A percentile compares a stretch with the other conserved stretches of the same genome.
Evolutionary conservation across 768 basidiomycete species (phyloP).

Genomic region (Termitomyces sp.): DNA sequence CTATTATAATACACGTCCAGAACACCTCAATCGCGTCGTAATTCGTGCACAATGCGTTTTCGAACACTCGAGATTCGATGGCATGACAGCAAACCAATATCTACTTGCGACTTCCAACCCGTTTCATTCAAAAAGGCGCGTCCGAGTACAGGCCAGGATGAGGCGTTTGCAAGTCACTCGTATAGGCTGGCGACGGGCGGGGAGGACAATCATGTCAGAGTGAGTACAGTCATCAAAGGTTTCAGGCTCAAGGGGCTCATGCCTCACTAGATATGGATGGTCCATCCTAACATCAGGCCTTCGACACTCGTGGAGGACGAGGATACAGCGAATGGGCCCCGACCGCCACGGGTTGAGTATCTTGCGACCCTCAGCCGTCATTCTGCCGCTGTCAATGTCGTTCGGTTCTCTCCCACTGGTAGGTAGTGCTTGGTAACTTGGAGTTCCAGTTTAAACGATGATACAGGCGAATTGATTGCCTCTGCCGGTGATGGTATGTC

Average conservation of each 20-base stretch:
- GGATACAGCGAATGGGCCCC: slow-evolving; percentile 29
- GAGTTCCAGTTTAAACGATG: neutral
- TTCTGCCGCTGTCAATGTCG: slow-evolving; percentile 94
- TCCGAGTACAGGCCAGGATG: slow-evolving; percentile 48
- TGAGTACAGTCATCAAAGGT: slow-evolving; percentile 43
- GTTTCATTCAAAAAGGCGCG: slow-evolving; percentile 78
- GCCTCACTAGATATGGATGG: slow-evolving; percentile 81
- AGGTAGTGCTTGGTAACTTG: slow-evolving; percentile 22
- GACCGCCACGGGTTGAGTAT: slow-evolving; percentile 89
- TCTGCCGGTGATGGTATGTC: slow-evolving; percentile 94
- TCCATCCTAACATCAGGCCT: slow-evolving; percentile 86
- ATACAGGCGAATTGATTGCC: slow-evolving; percentile 82
- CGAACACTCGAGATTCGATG: slow-evolving; percentile 92
- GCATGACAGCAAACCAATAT: slow-evolving; percentile 96
- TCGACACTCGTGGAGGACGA: slow-evolving; percentile 49
- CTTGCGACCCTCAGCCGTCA: slow-evolving; percentile 92
- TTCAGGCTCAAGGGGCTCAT: slow-evolving; percentile 8
- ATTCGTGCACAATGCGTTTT: slow-evolving; percentile 61
- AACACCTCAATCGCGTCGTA: slow-evolving; percentile 18
- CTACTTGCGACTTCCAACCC: slow-evolving; percentile 95
- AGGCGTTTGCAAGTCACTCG: slow-evolving; percentile 64
- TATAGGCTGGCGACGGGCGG: slow-evolving; percentile 94
- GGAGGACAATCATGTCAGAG: slow-evolving; percentile 95
- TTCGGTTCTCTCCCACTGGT: slow-evolving; percentile 95
- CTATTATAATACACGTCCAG: slow-evolving; percentile 15